Conservation (phyloP, 208 protist genomes). For the Leishmania tarentolae region DNA sequence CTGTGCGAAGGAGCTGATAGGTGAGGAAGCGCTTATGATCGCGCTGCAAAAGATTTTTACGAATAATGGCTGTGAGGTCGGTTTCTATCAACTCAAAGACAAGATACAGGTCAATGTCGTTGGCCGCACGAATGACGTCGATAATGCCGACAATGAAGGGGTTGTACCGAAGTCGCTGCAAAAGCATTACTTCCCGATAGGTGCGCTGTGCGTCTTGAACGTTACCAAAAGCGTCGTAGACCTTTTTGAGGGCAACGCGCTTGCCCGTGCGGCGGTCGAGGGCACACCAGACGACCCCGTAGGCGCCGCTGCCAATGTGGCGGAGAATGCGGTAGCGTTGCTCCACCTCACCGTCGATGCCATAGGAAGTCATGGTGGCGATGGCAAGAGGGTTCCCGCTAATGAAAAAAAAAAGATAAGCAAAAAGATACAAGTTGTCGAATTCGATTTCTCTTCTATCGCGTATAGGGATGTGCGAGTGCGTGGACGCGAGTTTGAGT, state of each 20-base stretch:
- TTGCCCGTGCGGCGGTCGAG: constrained; percentile 85
- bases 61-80: constrained; percentile 93
- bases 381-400: not conserved
- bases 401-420: not conserved
- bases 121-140: constrained; percentile 97
- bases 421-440: not conserved
- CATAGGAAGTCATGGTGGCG: constrained; percentile 65
- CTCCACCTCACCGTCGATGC: constrained; percentile 91
- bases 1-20: constrained; percentile 95
- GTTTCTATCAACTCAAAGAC: constrained; percentile 97
- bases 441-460: not conserved
- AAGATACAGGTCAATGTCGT: constrained; percentile 97
- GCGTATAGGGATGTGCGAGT: not conserved
- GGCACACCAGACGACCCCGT: constrained; percentile 96
- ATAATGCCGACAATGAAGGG: constrained; percentile 93
- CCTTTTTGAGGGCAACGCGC: constrained; percentile 96
- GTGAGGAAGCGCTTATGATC: constrained; percentile 94
- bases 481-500: not conserved
- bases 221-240: constrained; percentile 97
- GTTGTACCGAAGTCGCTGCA: constrained; percentile 76
- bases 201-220: constrained; percentile 93
- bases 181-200: constrained; percentile 97
- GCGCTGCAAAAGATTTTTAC: constrained; percentile 95
- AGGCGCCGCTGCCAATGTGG: constrained; percentile 95
- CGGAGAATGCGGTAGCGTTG: constrained; percentile 93